Evolutionary conservation across 1,284 basidiomycete species (phyloP), one percentile per base, ranked within the genome.

Genomic region (Coniferiporia weirii): DNA sequence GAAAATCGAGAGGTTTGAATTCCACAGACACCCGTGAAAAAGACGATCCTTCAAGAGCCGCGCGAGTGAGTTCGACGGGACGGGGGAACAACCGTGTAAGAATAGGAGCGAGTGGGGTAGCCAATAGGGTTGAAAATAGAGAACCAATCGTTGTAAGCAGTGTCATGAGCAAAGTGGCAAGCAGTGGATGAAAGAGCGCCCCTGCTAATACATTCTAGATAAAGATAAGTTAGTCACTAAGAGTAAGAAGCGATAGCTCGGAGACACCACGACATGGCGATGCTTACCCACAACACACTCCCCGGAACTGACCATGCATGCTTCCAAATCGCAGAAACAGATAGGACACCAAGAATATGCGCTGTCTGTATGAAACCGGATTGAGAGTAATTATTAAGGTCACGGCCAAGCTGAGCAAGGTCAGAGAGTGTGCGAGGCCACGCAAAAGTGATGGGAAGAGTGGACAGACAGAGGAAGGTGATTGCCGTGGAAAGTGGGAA

Each of bases 241-340:
- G 43, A n/a, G 8, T 36, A 35, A 34, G 40, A n/a, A 44, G 22
- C 45, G 57, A 35, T 55, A 52, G 52, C 59, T 27, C 51, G 62
- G 61, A 46, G 55, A 63, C 62, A 63, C n/a, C n/a, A n/a, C n/a
- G n/a, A 58, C 60, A 61, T 57, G 54, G 13, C 57, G 53, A 50
- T 43, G 77, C 83, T 66, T 65, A 93, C 91, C 84, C 93, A 87
- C 57, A 95, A 79, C 56, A 95, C 92, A 62, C 91, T 93, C 4
- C 93, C 93, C 4, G 93, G 93, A 53, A 96, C 83, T 61, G 91
- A 94, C 93, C 93, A 96, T 6, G 93, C 92, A 70, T 96, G 93
- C 73, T 94, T 95, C 92, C 92, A 96, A 38, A 92, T 77, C 2
- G 91, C 90, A 19, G 89, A 85, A n/a, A 93, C 79, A 40, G 87